Percentiles rank a stretch among this genome's conserved stretches.
phyloP scores from a whole-genome alignment of 2,329 filamentous ascomycete genomes.

The Colletotrichum caudatum region DNA sequence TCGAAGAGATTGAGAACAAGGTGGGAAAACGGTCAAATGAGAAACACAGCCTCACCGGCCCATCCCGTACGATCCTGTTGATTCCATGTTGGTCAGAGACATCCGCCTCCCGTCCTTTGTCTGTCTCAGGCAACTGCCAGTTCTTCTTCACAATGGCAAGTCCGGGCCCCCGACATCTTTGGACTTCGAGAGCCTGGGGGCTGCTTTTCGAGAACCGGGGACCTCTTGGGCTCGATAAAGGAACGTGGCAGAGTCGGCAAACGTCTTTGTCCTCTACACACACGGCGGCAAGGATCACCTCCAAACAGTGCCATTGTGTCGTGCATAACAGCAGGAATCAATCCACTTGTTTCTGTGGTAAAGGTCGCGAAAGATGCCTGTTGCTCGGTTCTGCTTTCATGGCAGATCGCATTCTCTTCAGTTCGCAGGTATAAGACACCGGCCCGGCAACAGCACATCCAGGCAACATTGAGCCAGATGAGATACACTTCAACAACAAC shows the following conservation, averaged over 20 bases:
- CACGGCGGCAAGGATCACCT: not conserved
- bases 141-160: not conserved
- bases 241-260: not conserved
- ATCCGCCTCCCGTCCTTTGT: not conserved
- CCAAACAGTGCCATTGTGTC: not conserved
- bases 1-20: not conserved
- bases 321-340: not conserved
- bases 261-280: not conserved
- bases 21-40: not conserved
- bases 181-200: not conserved
- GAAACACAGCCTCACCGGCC: not conserved
- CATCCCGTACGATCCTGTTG: not conserved
- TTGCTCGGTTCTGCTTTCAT: too few species aligned
- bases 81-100: not conserved
- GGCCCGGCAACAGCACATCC: not conserved
- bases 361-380: not conserved
- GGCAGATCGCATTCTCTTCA: too few species aligned
- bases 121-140: fast-evolving
- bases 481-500: not conserved
- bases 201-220: not conserved
- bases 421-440: not conserved
- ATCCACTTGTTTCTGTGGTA: too few species aligned
- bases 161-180: not conserved
- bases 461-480: not conserved
- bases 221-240: not conserved